Base-by-base conservation (phyloP, 148 eudicot species). In the Camellia japonica region DNA sequence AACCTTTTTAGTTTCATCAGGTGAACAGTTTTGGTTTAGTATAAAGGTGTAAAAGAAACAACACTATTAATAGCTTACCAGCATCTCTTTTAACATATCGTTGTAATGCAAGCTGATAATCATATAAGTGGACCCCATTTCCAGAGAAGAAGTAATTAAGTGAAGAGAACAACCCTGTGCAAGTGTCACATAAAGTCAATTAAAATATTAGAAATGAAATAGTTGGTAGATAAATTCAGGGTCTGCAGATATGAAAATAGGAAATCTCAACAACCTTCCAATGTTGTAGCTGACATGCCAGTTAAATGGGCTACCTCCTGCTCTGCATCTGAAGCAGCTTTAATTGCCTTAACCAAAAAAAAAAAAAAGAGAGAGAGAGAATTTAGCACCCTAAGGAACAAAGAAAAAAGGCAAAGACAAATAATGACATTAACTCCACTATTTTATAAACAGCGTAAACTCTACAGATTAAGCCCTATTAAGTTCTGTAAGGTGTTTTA, bases 271-370 rank as follows among this genome's bases (percentile, higher is more conserved):
- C 19, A 82, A 91, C 99, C 99, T 92, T 93, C 99, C 79, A 96
- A 80, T 47, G 83, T 74, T 41, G 80, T 76, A 61, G 92, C 89
- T 74, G 95, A 86, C 85, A 88, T 84, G 83, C 95, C 95, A 88
- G 88, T 91, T 83, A 96, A 84, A 86, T 90, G 91, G 82, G 90
- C 84, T 80, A 76, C 69, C 77, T 78, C 94, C 60, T 83, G 89
- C 77, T 90, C 99, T 18, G 87, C 71, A 65, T 96, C 98, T 83
- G 97, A 89, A 82, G 97, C 90, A 83, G 87, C 92, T 90, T 85
- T 87, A 76, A 92, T 88, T 66, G 97, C 99, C 99, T 96, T 84
- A 11, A 75, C 73, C 20, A n/a, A 38, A 43, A 59, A 52, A 68
- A 51, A 58, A 60, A 54, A 46, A 73, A 77, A 62, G n/a, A n/a